Evolutionary conservation across 306 rosid genomes (phyloP).

Genomic region (Pachyrhizus erosus): DNA sequence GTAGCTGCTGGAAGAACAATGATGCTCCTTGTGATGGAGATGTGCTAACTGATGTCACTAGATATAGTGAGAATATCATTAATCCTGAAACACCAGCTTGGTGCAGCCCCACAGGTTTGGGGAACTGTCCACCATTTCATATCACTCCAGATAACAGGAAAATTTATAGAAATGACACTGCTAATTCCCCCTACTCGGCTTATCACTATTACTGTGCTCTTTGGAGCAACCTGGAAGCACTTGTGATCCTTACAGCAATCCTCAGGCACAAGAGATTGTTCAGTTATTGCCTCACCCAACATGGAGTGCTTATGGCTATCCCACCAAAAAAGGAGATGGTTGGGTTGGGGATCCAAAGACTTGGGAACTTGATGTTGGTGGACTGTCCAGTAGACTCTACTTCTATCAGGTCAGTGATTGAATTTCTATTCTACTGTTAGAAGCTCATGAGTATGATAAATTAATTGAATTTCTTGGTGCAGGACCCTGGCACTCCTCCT

Average conservation of each 20-base stretch:
- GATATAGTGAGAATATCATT: constrained; percentile 73
- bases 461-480: constrained; percentile 30
- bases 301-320: constrained; percentile 66
- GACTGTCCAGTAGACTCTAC: constrained; percentile 55
- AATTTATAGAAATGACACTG: constrained; percentile 60
- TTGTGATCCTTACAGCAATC: constrained; percentile 74
- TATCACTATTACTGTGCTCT: constrained; percentile 74
- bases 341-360: constrained; percentile 68
- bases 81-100: constrained; percentile 64
- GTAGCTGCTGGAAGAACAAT: constrained; percentile 82
- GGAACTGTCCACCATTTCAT: constrained; percentile 65
- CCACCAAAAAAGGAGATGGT: constrained; percentile 62
- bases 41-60: constrained; percentile 60
- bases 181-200: constrained; percentile 63
- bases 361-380: constrained; percentile 83
- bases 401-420: constrained; percentile 60
- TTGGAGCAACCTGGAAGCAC: constrained; percentile 53
- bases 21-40: constrained; percentile 63
- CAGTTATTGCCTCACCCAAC: constrained; percentile 73
- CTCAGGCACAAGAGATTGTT: constrained; percentile 72
- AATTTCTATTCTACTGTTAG: background rate
- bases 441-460: background rate
- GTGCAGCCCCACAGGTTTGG: constrained; percentile 55
- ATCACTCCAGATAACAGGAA: constrained; percentile 55
- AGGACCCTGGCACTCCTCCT: constrained; percentile 68